Conservation (phyloP, 805 yeast genomes). For the Saccharomyces cerevisiae region DNA sequence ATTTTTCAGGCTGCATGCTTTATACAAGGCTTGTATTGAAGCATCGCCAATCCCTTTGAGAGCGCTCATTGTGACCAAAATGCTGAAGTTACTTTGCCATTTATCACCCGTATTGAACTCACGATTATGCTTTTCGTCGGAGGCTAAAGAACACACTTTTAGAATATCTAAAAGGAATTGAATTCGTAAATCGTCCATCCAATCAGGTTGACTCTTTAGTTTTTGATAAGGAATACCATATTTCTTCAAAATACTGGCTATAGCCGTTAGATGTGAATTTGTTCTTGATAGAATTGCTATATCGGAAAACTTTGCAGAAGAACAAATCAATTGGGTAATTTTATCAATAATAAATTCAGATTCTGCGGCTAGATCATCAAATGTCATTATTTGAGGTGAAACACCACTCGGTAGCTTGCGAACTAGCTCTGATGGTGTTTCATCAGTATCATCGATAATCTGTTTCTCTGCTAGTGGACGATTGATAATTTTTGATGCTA, state of each 20-base stretch:
- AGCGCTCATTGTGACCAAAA: slow-evolving; percentile 19
- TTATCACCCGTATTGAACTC: background rate
- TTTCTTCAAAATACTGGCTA: slow-evolving; percentile 33
- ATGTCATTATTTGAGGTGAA: slow-evolving; percentile 9
- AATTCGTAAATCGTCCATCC: slow-evolving; percentile 37
- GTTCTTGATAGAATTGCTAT: slow-evolving; percentile 47
- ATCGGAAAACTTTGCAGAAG: slow-evolving; percentile 30
- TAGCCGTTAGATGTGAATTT: slow-evolving; percentile 39
- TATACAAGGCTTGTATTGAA: slow-evolving; percentile 17
- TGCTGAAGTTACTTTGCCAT: slow-evolving; percentile 23
- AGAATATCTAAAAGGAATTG: slow-evolving; percentile 41
- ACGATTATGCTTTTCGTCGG: slow-evolving; percentile 3
- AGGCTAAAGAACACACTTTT: slow-evolving; percentile 27
- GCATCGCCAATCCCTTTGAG: slow-evolving; percentile 21
- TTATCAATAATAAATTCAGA: slow-evolving; percentile 17
- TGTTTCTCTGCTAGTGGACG: slow-evolving; percentile 2
- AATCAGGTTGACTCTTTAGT: slow-evolving; percentile 40
- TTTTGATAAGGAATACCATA: slow-evolving; percentile 39
- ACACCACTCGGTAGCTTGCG: slow-evolving; percentile 13
- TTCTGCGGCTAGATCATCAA: slow-evolving; percentile 14
- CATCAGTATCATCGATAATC: background rate
- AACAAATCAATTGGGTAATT: slow-evolving; percentile 17
- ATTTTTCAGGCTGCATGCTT: slow-evolving; percentile 5
- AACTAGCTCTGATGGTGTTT: slow-evolving; percentile 2
- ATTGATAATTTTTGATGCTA: slow-evolving; percentile 30